phyloP scores from a whole-genome alignment of 768 basidiomycete species.

The Cyathus striatus region DNA sequence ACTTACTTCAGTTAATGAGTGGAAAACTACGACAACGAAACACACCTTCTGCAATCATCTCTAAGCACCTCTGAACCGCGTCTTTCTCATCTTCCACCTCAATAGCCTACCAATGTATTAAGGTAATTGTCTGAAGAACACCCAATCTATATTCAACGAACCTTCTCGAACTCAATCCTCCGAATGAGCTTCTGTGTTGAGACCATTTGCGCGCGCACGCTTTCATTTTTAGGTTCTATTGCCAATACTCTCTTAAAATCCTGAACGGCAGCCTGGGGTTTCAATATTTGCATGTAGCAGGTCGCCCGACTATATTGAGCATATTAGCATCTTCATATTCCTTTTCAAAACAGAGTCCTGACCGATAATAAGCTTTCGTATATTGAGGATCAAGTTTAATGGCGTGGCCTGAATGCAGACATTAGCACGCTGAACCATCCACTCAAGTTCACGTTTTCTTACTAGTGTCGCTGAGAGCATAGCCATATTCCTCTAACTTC shows the following conservation, averaged over 20 bases:
- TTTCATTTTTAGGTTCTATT: conserved; percentile 83
- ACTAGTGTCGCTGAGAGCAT: conserved; percentile 87
- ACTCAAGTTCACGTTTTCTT: conserved; percentile 22
- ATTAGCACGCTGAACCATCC: conserved; percentile 4
- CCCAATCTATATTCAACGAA: conserved; percentile 15
- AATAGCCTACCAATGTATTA: conserved; percentile 59
- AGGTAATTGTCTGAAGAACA: background rate
- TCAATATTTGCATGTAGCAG: conserved; percentile 86
- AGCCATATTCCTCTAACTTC: conserved; percentile 91
- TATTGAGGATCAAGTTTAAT: conserved; percentile 86
- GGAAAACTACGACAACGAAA: background rate
- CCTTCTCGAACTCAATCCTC: conserved; percentile 91
- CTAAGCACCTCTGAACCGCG: conserved; percentile 66
- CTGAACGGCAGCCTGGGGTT: conserved; percentile 77
- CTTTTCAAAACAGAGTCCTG: conserved; percentile 12
- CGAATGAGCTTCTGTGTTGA: conserved; percentile 90
- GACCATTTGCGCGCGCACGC: conserved; percentile 73
- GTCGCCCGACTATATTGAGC: conserved; percentile 63
- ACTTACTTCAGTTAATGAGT: background rate
- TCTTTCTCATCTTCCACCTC: conserved; percentile 86
- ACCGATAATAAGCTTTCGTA: conserved; percentile 88
- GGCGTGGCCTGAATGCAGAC: conserved; percentile 55
- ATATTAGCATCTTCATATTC: conserved; percentile 2
- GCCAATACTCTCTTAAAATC: conserved; percentile 84
- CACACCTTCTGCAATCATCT: conserved; percentile 77